phyloP scores from a whole-genome alignment of 257 asterid species.

The Capsicum pubescens region DNA sequence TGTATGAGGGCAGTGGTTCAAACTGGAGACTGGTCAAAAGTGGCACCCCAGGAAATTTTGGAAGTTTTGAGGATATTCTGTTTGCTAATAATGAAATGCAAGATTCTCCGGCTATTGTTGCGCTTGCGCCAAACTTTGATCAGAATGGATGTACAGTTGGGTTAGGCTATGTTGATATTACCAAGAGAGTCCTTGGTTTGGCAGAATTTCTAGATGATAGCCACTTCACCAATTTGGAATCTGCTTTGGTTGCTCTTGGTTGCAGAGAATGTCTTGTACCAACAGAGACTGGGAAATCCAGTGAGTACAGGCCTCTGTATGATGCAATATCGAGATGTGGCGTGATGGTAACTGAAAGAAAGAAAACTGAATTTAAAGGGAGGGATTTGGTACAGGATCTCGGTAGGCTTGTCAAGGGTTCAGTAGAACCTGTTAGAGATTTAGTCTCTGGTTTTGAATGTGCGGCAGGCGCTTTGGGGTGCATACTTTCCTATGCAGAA shows the following conservation, averaged over 20 bases:
- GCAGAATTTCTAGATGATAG: slow-evolving; percentile 91
- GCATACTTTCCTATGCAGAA: slow-evolving; percentile 76
- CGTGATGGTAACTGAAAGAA: slow-evolving; percentile 88
- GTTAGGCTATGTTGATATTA: slow-evolving; percentile 75
- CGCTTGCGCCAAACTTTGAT: slow-evolving; percentile 62
- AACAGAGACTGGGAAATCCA: slow-evolving; percentile 62
- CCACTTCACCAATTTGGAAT: slow-evolving; percentile 92
- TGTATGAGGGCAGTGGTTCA: slow-evolving; percentile 86
- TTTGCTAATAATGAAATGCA: slow-evolving; percentile 97
- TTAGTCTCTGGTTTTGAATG: slow-evolving; percentile 78
- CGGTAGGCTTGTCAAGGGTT: slow-evolving; percentile 90
- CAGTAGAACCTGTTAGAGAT: slow-evolving; percentile 78
- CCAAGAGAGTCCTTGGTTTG: slow-evolving; percentile 83
- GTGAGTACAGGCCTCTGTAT: slow-evolving; percentile 66
- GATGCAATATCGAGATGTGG: slow-evolving; percentile 90
- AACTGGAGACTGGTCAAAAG: slow-evolving; percentile 83
- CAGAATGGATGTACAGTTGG: slow-evolving; percentile 87
- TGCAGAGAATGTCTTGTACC: slow-evolving; percentile 96
- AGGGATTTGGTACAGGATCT: slow-evolving; percentile 89
- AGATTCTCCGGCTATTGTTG: slow-evolving; percentile 82
- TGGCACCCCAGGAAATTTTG: slow-evolving; percentile 93
- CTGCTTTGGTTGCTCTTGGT: slow-evolving; percentile 94
- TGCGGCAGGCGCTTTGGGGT: slow-evolving; percentile 81
- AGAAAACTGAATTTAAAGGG: slow-evolving; percentile 83
- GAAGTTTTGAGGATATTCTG: slow-evolving; percentile 86